Evolutionary conservation across 345 rosid species (phyloP), one percentile per base, ranked within the genome.

Genomic region (Ailanthus altissimus): DNA sequence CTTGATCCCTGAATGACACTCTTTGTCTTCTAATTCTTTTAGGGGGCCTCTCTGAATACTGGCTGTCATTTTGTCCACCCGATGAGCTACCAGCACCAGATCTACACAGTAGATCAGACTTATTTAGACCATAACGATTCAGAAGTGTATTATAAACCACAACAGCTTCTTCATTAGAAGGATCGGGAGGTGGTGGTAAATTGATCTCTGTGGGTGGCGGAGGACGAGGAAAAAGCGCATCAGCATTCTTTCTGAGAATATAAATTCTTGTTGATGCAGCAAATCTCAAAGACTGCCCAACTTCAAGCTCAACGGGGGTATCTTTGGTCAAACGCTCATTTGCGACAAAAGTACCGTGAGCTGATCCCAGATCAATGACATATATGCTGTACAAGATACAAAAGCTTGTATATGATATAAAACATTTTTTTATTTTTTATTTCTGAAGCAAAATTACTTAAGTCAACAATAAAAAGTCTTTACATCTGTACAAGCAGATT

Each of bases 221-320:
- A 75, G 85, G 88, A 12, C 88, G 90, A 62, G 88, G 83, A 70
- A 92, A 93, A 77, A 91, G 93, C 81, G 98, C 98, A 60, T 93
- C 97, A 6, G 79, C 77, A 64, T 95, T 90, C 90, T 92, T 96
- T 82, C 94, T 90, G 69, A 96, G 74, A 69, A 96, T 70, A 67
- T 96, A 96, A 73, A 82, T 80, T 84, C 98, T 86, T 8, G 99
- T 96, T 51, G 99, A 96, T 1, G 98, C 98, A 78, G 97, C 97
- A 76, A 96, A 93, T 38, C 94, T 86, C 85, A 96, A 80, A 6
- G 99, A 93, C 57, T 96, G 98, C 57, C 97, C 97, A 58, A 79
- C 88, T 78, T 86, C 93, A 58, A 82, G 86, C 86, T 96, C 95
- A 72, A 87, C 90, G 12, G 90, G 89, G 12, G 85, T 82, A 49